Conservation (phyloP, 768 basidiomycete species). For the Macrocybe gigantea region DNA sequence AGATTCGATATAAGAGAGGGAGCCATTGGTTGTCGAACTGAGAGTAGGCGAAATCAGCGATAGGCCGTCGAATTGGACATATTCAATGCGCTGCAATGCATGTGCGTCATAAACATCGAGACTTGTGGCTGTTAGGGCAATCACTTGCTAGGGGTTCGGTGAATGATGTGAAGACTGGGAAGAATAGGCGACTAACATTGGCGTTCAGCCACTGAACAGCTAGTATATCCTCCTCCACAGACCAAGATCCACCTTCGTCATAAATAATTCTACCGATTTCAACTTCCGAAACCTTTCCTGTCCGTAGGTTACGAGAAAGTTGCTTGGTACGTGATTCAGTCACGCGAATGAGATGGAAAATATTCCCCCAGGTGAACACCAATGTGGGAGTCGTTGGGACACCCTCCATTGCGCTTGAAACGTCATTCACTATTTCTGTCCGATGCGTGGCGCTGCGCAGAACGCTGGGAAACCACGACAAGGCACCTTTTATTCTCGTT, state of each 20-base stretch:
- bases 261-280: slow-evolving; percentile 65
- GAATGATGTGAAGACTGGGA: not conserved
- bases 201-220: slow-evolving; percentile 85
- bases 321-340: slow-evolving; percentile 54
- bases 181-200: slow-evolving; percentile 51
- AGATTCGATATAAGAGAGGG: slow-evolving; percentile 42
- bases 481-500: slow-evolving; percentile 51
- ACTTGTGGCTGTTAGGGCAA: slow-evolving; percentile 48
- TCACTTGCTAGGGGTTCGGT: slow-evolving; percentile 51
- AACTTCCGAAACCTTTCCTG: slow-evolving; percentile 51
- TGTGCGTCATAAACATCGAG: slow-evolving; percentile 70
- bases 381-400: slow-evolving; percentile 52
- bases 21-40: slow-evolving; percentile 37
- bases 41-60: slow-evolving; percentile 51
- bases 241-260: slow-evolving; percentile 55
- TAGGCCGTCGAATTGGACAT: slow-evolving; percentile 50
- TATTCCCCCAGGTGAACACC: slow-evolving; percentile 81
- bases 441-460: slow-evolving; percentile 9
- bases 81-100: slow-evolving; percentile 53
- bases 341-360: slow-evolving; percentile 59
- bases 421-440: slow-evolving; percentile 18
- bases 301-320: slow-evolving; percentile 42
- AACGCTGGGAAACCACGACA: slow-evolving; percentile 83
- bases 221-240: slow-evolving; percentile 54
- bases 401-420: slow-evolving; percentile 5